Evolutionary conservation across 345 rosid species (phyloP).

Genomic region (Mallotus nudiflorus): DNA sequence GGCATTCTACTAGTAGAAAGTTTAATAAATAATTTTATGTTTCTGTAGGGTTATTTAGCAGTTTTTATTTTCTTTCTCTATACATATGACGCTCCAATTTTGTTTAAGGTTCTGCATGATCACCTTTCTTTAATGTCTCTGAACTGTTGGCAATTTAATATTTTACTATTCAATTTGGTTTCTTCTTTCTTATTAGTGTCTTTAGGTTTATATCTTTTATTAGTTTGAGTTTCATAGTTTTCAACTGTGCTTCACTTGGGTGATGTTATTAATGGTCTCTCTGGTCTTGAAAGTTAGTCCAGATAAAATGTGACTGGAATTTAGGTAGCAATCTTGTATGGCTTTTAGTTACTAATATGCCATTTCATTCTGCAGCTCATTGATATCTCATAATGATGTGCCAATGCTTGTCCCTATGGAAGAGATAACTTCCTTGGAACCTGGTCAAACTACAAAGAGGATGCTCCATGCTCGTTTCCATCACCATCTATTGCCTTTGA

Average conservation of each 20-base stretch:
- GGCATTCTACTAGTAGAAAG: background rate
- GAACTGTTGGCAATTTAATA: background rate
- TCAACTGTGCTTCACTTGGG: background rate
- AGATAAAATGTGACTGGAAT: background rate
- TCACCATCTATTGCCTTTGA: constrained; percentile 89
- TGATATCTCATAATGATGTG: constrained; percentile 41
- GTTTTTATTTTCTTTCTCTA: background rate
- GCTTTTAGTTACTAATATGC: constrained; percentile 10
- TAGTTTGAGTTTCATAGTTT: background rate
- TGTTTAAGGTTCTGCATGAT: background rate
- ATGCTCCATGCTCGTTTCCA: constrained; percentile 78
- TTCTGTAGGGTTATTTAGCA: background rate
- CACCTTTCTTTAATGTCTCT: background rate
- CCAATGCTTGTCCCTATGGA: constrained; percentile 72
- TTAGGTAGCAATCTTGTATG: background rate
- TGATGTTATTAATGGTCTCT: background rate
- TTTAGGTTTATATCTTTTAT: background rate
- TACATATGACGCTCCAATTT: no score
- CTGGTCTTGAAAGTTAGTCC: background rate
- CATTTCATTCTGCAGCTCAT: constrained; percentile 43
- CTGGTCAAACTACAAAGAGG: constrained; percentile 55
- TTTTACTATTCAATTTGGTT: background rate
- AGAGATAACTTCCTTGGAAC: constrained; percentile 61
- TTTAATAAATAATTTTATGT: background rate
- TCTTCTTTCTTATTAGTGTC: background rate